Evolutionary conservation across 176 grass and related monocot genomes (phyloP).

Genomic region (Carex parvula): DNA sequence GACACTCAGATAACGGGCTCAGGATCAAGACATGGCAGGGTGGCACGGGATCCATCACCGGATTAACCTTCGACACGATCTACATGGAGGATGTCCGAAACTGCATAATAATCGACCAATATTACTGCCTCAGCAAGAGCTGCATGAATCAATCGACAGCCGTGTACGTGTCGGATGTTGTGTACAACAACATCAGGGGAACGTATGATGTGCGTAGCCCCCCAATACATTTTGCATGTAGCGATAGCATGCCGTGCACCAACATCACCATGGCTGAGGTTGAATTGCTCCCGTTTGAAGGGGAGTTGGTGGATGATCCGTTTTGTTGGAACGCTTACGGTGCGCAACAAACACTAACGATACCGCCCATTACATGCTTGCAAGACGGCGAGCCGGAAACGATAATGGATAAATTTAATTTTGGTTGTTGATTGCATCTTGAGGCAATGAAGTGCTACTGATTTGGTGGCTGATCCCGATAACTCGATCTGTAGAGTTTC

Average conservation of each 20-base stretch:
- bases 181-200: slow-evolving; percentile 59
- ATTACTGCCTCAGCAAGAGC: slow-evolving; percentile 74
- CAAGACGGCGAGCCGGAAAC: slow-evolving; percentile 57
- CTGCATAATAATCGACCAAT: slow-evolving; percentile 93
- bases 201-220: slow-evolving; percentile 68
- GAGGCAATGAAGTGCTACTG: too few relatives aligned
- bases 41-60: slow-evolving; percentile 54
- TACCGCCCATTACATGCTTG: slow-evolving; percentile 63
- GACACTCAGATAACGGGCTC: slow-evolving; percentile 76
- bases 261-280: slow-evolving; percentile 94
- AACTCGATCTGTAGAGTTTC: slow-evolving; percentile 10
- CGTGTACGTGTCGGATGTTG: slow-evolving; percentile 69
- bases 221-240: slow-evolving; percentile 89
- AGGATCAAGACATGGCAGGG: slow-evolving; percentile 97
- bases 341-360: slow-evolving; percentile 53
- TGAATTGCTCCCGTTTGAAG: slow-evolving; percentile 61
- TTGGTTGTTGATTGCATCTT: neutral
- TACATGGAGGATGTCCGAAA: slow-evolving; percentile 76
- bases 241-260: slow-evolving; percentile 81
- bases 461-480: slow-evolving; percentile 11
- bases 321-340: slow-evolving; percentile 96
- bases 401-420: slow-evolving; percentile 29
- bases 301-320: slow-evolving; percentile 71
- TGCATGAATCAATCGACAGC: slow-evolving; percentile 79
- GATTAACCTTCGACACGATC: slow-evolving; percentile 54